Evolutionary conservation across 2,329 filamentous ascomycete species (phyloP).

Genomic region (Fusarium piperis): DNA sequence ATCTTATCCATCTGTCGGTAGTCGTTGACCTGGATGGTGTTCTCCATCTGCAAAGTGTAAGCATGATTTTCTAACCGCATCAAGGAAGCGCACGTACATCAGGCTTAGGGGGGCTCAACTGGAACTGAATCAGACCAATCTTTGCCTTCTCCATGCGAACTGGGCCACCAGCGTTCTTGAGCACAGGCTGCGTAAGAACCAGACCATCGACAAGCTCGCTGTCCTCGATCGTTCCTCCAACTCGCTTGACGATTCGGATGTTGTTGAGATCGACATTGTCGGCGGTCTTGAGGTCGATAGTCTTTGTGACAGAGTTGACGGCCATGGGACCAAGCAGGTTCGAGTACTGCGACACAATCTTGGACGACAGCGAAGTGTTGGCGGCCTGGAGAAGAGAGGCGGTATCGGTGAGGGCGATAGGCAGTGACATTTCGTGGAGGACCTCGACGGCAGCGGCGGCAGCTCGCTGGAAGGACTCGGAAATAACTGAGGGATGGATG

Average conservation of each 20-base stretch:
- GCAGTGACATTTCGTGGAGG: slow-evolving; percentile 94
- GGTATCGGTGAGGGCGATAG: slow-evolving; percentile 88
- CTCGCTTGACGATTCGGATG: slow-evolving; percentile 97
- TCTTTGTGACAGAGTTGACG: slow-evolving; percentile 94
- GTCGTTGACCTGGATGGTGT: slow-evolving; percentile 98
- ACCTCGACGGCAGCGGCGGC: slow-evolving; percentile 88
- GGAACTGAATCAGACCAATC: slow-evolving; percentile 98
- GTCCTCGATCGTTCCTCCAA: slow-evolving; percentile 97
- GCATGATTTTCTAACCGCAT: background rate
- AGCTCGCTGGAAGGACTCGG: slow-evolving; percentile 95
- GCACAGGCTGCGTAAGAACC: slow-evolving; percentile 88
- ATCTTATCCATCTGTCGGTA: slow-evolving; percentile 99
- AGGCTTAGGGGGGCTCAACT: slow-evolving; percentile 96
- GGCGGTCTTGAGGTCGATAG: slow-evolving; percentile 93
- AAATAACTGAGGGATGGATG: slow-evolving; percentile 97
- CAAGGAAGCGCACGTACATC: slow-evolving; percentile 70
- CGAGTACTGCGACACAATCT: slow-evolving; percentile 98
- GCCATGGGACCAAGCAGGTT: slow-evolving; percentile 97
- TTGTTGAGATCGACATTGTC: slow-evolving; percentile 97
- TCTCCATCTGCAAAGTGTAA: slow-evolving; percentile 80
- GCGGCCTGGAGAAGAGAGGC: slow-evolving; percentile 93
- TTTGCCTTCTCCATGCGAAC: slow-evolving; percentile 95
- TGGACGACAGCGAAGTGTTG: slow-evolving; percentile 95
- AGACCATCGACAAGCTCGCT: slow-evolving; percentile 96
- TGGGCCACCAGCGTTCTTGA: slow-evolving; percentile 93